Evolutionary conservation across 352 stramenopile genomes (phyloP), one percentile per base, ranked within the genome.

Genomic region (Globisporangium okanoganense): DNA sequence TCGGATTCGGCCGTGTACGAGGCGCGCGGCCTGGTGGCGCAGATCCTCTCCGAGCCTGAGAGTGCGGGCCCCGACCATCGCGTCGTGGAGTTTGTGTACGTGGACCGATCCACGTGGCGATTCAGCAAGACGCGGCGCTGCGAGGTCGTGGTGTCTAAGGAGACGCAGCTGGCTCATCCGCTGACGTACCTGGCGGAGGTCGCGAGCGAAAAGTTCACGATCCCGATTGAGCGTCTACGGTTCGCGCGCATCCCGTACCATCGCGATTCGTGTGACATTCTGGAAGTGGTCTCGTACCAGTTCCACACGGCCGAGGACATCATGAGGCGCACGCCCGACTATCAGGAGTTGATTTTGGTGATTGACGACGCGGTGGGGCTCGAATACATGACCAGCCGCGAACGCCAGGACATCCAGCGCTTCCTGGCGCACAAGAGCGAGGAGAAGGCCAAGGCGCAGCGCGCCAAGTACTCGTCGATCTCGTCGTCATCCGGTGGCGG

Each of bases 1-100:
- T 92, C 83, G 2, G 69, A 73, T 25, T 71, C 87, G n/a, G 78
- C 85, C 14, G 74, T 89, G 13, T 94, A 94, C 56, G 85, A 94
- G 78, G 79, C 79, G 22, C 67, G 85, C 38, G 81, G 78, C 16
- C 84, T 94, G 57, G 82, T 90, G 18, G 85, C 72, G 16, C 73
- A 94, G 58, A 64, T 94, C n/a, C 65, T 91, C 27, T n/a, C 57
- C 0, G 66, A 73, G n/a, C 79, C 79, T 0, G 85, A 94, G 44
- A 66, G 58, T 0, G 61, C 73, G 14, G 64, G 76, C 20, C 55
- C 69, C 1, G 71, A 73, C 27, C 85, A 94, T 41, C 75, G 78
- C 36, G 66, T 92, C 47, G 65, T 89, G 31, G 72, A 90, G 31
- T 76, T 94, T 40, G 81, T 81, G 8, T 87, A 85, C 43, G 71